Evolutionary conservation across 768 basidiomycete species (phyloP), one percentile per base, ranked within the genome.

Genomic region (Boletus bicolor): DNA sequence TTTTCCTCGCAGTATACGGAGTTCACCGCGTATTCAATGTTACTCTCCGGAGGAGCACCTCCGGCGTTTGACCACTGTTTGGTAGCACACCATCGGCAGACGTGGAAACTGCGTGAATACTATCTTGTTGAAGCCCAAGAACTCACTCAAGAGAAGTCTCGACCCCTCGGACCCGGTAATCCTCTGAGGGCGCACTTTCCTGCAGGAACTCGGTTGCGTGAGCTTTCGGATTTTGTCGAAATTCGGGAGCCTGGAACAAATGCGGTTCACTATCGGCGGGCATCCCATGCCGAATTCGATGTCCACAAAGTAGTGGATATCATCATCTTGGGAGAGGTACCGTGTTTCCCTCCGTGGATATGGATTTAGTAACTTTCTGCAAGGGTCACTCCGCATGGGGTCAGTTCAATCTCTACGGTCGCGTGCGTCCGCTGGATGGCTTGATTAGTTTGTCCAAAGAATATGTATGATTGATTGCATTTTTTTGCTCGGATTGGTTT

Each of bases 301-400:
- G 44, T 19, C 73, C 83, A 21, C 63, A 73, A 53, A 5, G 59
- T 64, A 24, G 36, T 41, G 21, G 91, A 93, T 64, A 76, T 91
- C 36, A 79, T 93, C 48, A 73, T 93, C 32, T 78, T 82, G 12
- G 91, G 91, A 65, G 88, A 92, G 77, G 90, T 90, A 57, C 53
- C 14, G 26, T 35, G 28, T 43, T 49, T 39, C 37, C 43, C 26
- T 50, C 35, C 10, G 14, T 39, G 42, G 35, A 42, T n/a, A 34
- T 26, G 21, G n/a, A 8, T 42, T 62, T 37, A 55, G 55, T 53
- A 28, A 58, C 50, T 44, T 51, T 19, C 19, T 14, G n/a, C 19
- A 55, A 92, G 89, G 91, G 92, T 5, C 93, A 94, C 72, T 94
- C 92, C 8, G 85, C 91, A 14, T 95, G 92, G 92, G 92, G 93